These are phyloP conservation scores for Aspergillus unguis DNA, from an alignment of 2,329 filamentous ascomycete genomes.

Conservation along the genomic window DNA sequence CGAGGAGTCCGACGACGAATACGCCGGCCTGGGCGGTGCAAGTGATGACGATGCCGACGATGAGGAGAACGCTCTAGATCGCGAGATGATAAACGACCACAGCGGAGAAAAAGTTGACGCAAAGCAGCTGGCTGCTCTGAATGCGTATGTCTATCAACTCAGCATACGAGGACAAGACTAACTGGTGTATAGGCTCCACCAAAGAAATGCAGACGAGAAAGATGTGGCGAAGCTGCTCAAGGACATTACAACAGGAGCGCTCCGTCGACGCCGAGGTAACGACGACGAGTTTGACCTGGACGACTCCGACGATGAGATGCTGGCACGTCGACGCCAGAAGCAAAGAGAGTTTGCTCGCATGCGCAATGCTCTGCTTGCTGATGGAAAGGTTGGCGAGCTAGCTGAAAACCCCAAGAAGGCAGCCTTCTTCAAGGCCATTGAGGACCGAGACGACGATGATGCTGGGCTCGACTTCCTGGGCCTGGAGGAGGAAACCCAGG, in stretches of 20 bases:
- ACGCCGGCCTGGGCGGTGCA: constrained; percentile 84
- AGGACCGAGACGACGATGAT: constrained; percentile 71
- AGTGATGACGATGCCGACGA: constrained; percentile 82
- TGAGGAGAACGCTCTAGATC: constrained; percentile 70
- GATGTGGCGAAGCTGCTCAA: constrained; percentile 87
- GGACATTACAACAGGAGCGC: constrained; percentile 83
- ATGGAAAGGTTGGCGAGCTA: constrained; percentile 87
- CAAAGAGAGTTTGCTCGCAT: constrained; percentile 85
- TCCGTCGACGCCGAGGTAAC: constrained; percentile 72
- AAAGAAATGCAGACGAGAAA: constrained; percentile 77
- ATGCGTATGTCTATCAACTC: constrained; percentile 64
- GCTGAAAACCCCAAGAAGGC: constrained; percentile 83
- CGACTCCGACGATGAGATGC: constrained; percentile 79
- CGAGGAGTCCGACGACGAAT: constrained; percentile 97
- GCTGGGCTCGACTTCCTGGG: constrained; percentile 73
- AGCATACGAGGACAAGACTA: constrained; percentile 16
- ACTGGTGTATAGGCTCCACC: constrained; percentile 61
- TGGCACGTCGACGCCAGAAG: constrained; percentile 75
- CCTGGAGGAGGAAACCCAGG: constrained; percentile 37
- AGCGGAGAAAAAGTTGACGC: constrained; percentile 74
- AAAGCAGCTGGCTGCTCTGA: constrained; percentile 76
- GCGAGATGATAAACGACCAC: constrained; percentile 87
- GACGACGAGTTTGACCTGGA: constrained; percentile 79
- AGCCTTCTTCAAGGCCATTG: constrained; percentile 86
- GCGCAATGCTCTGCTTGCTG: constrained; percentile 80